These are phyloP conservation scores for Colletotrichum tropicale DNA, from an alignment of 2,329 filamentous ascomycete species.

Conservation along the genomic window DNA sequence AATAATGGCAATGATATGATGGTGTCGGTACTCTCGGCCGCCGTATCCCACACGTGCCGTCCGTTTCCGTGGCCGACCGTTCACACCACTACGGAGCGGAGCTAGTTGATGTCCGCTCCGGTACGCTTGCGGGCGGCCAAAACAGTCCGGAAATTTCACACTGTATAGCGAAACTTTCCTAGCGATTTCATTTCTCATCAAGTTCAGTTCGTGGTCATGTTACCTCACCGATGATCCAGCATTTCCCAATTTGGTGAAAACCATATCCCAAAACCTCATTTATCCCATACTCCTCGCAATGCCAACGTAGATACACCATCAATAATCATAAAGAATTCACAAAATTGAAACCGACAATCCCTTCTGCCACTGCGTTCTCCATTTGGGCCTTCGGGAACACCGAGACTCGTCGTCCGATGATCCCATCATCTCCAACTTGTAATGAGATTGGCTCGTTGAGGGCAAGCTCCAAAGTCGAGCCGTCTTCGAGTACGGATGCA, in stretches of 20 bases:
- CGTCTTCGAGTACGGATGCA: neutral
- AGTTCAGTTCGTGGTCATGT: neutral
- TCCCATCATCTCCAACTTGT: conserved; percentile 48
- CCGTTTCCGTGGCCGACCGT: neutral
- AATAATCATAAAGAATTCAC: neutral
- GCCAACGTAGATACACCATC: neutral
- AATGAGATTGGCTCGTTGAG: conserved; percentile 45
- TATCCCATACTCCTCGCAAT: neutral
- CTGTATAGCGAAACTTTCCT: neutral
- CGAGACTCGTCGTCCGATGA: conserved; percentile 54
- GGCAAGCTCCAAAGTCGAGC: conserved; percentile 33
- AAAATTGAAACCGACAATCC: conserved; percentile 54
- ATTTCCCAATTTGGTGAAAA: neutral
- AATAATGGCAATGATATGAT: neutral
- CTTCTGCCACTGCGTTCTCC: conserved; percentile 46
- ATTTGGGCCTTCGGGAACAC: conserved; percentile 30
- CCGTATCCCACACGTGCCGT: neutral
- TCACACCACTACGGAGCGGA: neutral
- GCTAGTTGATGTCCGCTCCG: neutral
- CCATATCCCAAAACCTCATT: neutral
- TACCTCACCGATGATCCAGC: neutral
- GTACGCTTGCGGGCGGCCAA: neutral
- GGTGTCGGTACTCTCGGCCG: neutral
- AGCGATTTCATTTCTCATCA: neutral
- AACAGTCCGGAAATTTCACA: neutral